Evolutionary conservation across 2,329 filamentous ascomycete genomes (phyloP), one percentile per base, ranked within the genome.

Genomic region (Berkeleyomyces basicola): DNA sequence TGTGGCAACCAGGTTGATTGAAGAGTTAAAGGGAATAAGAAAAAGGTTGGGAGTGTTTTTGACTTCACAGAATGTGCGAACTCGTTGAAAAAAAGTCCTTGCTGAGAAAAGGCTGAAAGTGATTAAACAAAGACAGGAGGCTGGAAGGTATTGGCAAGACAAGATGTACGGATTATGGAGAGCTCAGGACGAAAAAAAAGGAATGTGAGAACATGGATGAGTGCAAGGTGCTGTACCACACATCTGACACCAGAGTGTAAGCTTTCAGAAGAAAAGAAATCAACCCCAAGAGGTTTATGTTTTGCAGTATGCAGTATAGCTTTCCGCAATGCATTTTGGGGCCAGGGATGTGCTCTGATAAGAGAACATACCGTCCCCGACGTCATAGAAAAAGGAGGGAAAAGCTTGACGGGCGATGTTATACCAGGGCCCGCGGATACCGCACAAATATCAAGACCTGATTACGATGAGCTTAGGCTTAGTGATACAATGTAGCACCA

Each of bases 181-280:
- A 23, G 23, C 23, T 23, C 23, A 23, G 23, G 23, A 23, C 23
- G 23, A 23, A 23, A 23, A 23, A 2, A 23, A 23, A 23, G 23
- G 23, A 23, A 23, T 23, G 23, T 23, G 23, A 23, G 23, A 23
- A 23, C 23, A 23, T 23, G 23, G 23, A 23, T 23, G 23, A 23
- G 23, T 23, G 23, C 1, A 23, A 23, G 23, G 23, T 23, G 23
- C 23, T 23, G 23, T 23, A 23, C 23, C 23, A 23, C 23, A 23
- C 23, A 23, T 23, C 23, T 23, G 23, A 2, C 23, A 23, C 1
- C 23, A 23, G 23, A 23, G 23, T 23, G 23, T 23, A 23, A 59
- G 23, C 36, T 10, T 46, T 46, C 43, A 46, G n/a, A 62, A 55
- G 40, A 55, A 42, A 59, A 14, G 59, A 61, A 51, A 49, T 62